Evolutionary conservation across 768 basidiomycete species (phyloP).

Genomic region (Calvatia gigantea): DNA sequence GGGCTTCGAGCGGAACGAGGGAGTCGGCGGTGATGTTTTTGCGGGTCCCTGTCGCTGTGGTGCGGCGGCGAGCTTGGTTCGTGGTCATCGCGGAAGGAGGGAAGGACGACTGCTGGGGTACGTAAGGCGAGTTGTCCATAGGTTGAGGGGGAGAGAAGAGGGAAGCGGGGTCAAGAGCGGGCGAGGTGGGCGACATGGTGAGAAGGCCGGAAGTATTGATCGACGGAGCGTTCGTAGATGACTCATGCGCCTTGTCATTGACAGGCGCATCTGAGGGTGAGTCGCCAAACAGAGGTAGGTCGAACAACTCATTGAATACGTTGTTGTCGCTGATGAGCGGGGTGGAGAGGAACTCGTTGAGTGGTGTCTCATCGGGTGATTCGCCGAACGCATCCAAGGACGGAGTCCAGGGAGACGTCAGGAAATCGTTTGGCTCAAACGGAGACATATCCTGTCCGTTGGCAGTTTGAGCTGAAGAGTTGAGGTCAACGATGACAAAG

Average conservation of each 20-base stretch:
- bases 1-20: constrained; percentile 70
- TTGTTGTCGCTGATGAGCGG: constrained; percentile 26
- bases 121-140: constrained; percentile 8
- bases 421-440: constrained; percentile 24
- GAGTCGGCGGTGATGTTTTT: constrained; percentile 60
- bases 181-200: constrained; percentile 41
- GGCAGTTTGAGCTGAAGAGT: constrained; percentile 16
- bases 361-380: constrained; percentile 33
- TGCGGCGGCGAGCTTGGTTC: constrained; percentile 24
- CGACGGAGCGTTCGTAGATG: constrained; percentile 13
- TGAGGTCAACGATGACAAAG: constrained; percentile 8
- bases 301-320: constrained; percentile 24
- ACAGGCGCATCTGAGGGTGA: too few species aligned
- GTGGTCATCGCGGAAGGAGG: background rate
- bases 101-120: constrained; percentile 11
- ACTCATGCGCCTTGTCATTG: constrained; percentile 9
- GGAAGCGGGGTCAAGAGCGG: constrained; percentile 39
- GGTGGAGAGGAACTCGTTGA: constrained; percentile 33
- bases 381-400: constrained; percentile 23
- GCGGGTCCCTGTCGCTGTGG: constrained; percentile 61
- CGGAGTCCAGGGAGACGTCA: constrained; percentile 28
- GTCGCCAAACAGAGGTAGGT: constrained; percentile 23
- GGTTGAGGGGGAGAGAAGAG: constrained; percentile 28
- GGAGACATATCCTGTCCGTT: constrained; percentile 22
- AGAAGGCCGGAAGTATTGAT: constrained; percentile 28